Evolutionary conservation across 257 asterid genomes (phyloP), one percentile per base, ranked within the genome.

Genomic region (Solanum megistacrolobum): DNA sequence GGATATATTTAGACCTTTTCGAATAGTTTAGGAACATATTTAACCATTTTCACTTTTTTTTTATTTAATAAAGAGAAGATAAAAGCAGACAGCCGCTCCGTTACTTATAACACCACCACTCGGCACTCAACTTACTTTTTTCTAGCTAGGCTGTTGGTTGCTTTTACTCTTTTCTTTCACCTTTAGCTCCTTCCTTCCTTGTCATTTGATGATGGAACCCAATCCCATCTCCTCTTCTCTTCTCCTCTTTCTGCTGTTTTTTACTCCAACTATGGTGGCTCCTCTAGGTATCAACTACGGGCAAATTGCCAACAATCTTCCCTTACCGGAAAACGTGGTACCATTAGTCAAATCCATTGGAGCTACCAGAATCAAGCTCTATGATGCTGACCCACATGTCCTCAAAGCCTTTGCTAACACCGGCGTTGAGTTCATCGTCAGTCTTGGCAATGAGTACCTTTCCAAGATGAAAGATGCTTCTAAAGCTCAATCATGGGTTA

Each of bases 211-310:
- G 36, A 82, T 48, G 86, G 86, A 82, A 82, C 16, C 36, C 62
- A 72, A 10, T 9, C 79, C 35, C 62, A 52, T 55, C 27, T 72
- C 29, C 60, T 39, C 83, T 12, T n/a, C 21, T 39, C 3, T 48
- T 29, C 27, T 29, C 68, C 29, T 76, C 16, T 39, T 74, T 23
- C 83, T 74, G 6, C 62, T 88, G 76, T 6, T 88, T 7, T 83
- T 88, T 3, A 87, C 88, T 34, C 90, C 91, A 55, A 60, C 69
- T 78, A 55, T 87, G 88, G 93, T 89, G 65, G 52, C 78, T 27
- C 82, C 94, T 13, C 87, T 96, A 1, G 98, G 98, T 79, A 92
- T 96, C 89, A 96, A 96, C 95, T 96, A 96, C 88, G 98, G 99
- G 35, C 98, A 92, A 88, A 88, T 96, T 32, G 99, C 97, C 16